phyloP scores from a whole-genome alignment of 2,329 filamentous ascomycete genomes.

The Aspergillus versicolor region DNA sequence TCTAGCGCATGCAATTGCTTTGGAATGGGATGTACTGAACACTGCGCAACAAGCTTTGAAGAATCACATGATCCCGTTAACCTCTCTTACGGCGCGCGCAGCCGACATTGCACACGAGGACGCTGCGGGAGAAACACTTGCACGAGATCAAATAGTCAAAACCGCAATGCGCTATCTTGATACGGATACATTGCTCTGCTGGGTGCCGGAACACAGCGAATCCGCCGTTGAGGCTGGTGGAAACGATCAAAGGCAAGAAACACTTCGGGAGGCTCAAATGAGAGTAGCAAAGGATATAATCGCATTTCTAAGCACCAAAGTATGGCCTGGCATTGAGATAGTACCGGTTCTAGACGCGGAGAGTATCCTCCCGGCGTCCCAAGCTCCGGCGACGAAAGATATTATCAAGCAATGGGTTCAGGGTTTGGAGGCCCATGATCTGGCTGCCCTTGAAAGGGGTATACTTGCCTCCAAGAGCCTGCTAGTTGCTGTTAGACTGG shows the following conservation, averaged over 20 bases:
- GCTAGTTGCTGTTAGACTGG: constrained; percentile 70
- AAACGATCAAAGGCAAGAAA: constrained; percentile 51
- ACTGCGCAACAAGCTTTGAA: constrained; percentile 81
- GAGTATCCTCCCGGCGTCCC: constrained; percentile 72
- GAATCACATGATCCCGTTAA: constrained; percentile 86
- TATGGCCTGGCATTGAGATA: constrained; percentile 84
- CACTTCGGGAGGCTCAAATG: constrained; percentile 71
- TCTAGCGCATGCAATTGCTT: constrained; percentile 79
- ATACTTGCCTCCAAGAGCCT: constrained; percentile 85
- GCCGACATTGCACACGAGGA: constrained; percentile 77
- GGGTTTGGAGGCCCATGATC: constrained; percentile 71
- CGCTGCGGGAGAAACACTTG: constrained; percentile 45
- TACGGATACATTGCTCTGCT: constrained; percentile 91
- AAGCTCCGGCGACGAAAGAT: constrained; percentile 71
- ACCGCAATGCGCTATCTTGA: constrained; percentile 81
- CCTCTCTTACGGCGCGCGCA: constrained; percentile 78
- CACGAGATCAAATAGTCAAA: constrained; percentile 63
- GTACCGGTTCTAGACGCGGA: constrained; percentile 75
- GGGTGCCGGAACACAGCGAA: constrained; percentile 62
- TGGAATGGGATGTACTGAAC: constrained; percentile 88
- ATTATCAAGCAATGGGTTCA: constrained; percentile 76
- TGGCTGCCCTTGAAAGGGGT: constrained; percentile 82
- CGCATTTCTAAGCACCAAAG: constrained; percentile 64
- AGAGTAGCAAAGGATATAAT: constrained; percentile 69
- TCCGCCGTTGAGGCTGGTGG: constrained; percentile 52